These are phyloP conservation scores for Lecanicillium sp. DNA, from an alignment of 2,329 filamentous ascomycete genomes.

Conservation along the genomic window DNA sequence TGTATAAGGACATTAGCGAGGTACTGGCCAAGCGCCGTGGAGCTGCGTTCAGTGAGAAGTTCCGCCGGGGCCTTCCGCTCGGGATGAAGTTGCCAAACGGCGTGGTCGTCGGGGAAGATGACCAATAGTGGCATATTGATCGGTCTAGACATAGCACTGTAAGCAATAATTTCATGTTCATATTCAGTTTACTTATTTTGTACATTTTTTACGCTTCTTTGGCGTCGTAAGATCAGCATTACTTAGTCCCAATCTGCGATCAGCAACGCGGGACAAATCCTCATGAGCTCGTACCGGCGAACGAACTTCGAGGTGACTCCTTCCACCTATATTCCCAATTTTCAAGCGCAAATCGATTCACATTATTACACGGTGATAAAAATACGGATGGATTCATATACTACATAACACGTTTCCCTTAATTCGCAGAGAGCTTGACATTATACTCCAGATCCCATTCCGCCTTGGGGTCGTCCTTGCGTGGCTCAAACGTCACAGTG, in stretches of 20 bases:
- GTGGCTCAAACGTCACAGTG: conserved; percentile 35
- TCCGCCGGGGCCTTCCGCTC: conserved; percentile 38
- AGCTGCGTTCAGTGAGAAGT: conserved; percentile 31
- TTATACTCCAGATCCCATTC: conserved; percentile 56
- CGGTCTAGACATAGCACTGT: not conserved
- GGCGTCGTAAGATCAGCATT: no score
- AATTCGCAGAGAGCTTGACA: conserved; percentile 40
- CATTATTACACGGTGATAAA: no score
- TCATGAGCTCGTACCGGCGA: no score
- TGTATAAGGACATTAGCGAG: conserved; percentile 51
- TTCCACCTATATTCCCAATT: not conserved
- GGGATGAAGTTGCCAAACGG: conserved; percentile 45
- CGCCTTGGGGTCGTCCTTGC: conserved; percentile 38
- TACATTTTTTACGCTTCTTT: not conserved
- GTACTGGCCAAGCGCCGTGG: conserved; percentile 32
- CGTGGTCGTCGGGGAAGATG: conserved; percentile 28
- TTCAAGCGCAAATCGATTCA: no score
- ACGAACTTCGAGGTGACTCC: not conserved
- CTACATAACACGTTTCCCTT: no score
- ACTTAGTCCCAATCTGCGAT: no score
- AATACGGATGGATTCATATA: no score
- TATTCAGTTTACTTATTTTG: not conserved
- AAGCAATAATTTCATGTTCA: not conserved
- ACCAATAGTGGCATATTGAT: not conserved
- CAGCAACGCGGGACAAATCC: no score